phyloP scores from a whole-genome alignment of 495 filamentous ascomycete species.

The Talaromyces borbonicus region DNA sequence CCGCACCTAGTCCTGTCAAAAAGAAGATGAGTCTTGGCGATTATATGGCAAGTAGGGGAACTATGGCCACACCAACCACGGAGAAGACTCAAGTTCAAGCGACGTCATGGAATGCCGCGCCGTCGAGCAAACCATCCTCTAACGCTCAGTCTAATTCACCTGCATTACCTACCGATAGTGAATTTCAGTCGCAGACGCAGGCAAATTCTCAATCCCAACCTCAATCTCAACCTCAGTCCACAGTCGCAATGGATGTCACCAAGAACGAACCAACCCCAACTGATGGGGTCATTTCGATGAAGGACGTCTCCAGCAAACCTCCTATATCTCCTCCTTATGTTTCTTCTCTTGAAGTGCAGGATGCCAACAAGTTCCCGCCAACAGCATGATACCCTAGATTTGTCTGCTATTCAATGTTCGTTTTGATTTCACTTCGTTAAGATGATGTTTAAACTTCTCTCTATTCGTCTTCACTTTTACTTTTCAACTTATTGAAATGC shows the following conservation, averaged over 20 bases:
- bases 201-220: too few relatives aligned
- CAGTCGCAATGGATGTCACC: neutral
- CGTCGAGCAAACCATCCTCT: slow-evolving; percentile 15
- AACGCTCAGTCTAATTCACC: slow-evolving; percentile 1
- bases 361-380: slow-evolving; percentile 5
- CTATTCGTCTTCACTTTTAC: neutral
- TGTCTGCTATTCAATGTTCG: neutral
- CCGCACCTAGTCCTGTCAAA: slow-evolving; percentile 48
- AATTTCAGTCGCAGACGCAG: neutral
- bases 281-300: slow-evolving; percentile 4
- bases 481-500: too few relatives aligned
- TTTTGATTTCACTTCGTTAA: neutral
- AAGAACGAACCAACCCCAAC: slow-evolving; percentile 1
- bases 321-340: slow-evolving; percentile 6
- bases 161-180: slow-evolving; percentile 2
- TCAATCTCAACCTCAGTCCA: too few relatives aligned
- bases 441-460: neutral
- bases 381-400: slow-evolving; percentile 9
- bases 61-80: slow-evolving; percentile 29
- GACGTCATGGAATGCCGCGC: slow-evolving; percentile 11
- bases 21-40: slow-evolving; percentile 62
- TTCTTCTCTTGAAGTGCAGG: slow-evolving; percentile 4
- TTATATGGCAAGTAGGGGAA: slow-evolving; percentile 45
- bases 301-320: slow-evolving; percentile 7
- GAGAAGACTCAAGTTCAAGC: slow-evolving; percentile 29